phyloP scores from a whole-genome alignment of 371 early-diverging fungal species.

The Rhizopus sp. region DNA sequence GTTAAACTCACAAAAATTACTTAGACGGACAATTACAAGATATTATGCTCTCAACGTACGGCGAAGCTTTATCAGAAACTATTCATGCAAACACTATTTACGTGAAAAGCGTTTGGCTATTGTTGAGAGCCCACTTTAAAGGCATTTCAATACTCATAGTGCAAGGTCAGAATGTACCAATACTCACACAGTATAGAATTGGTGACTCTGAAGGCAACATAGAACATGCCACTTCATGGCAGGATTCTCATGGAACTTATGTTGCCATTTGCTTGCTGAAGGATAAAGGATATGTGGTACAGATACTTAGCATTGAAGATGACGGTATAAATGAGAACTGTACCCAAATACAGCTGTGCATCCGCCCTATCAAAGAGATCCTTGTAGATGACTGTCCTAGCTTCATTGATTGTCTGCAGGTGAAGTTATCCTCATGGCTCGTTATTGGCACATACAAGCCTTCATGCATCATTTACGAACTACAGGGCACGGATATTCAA shows the following conservation, averaged over 20 bases:
- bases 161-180: background rate
- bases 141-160: slow-evolving; percentile 11
- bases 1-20: background rate
- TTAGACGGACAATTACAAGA: slow-evolving; percentile 22
- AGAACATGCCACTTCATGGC: slow-evolving; percentile 18
- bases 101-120: background rate
- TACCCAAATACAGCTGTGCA: background rate
- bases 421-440: slow-evolving; percentile 12
- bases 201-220: background rate
- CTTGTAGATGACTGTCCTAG: slow-evolving; percentile 14
- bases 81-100: slow-evolving; percentile 12
- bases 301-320: slow-evolving; percentile 3
- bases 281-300: background rate
- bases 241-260: background rate
- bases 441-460: slow-evolving; percentile 20
- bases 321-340: background rate
- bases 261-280: slow-evolving; percentile 9
- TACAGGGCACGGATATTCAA: slow-evolving; percentile 9
- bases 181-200: background rate
- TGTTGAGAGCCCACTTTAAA: slow-evolving; percentile 18
- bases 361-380: background rate
- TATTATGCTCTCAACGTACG: slow-evolving; percentile 9
- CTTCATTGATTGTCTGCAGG: slow-evolving; percentile 14
- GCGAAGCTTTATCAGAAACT: slow-evolving; percentile 9
- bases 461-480: slow-evolving; percentile 9